These are phyloP conservation scores for Arthrobotrys conoides DNA, from an alignment of 2,329 filamentous ascomycete species.

Conservation along the genomic window DNA sequence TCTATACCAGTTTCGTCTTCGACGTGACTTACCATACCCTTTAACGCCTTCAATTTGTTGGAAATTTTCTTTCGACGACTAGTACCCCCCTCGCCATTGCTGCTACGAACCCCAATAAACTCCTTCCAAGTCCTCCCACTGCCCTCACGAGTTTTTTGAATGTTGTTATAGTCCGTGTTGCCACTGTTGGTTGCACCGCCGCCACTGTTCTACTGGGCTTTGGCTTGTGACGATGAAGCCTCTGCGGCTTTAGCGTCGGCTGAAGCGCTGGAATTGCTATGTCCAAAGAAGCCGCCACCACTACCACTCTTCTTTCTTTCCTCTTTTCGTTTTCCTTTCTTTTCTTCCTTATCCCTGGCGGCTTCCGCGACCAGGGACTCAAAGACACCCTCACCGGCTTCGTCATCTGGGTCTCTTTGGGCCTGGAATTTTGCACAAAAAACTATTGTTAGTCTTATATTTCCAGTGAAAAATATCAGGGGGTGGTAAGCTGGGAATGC, in stretches of 20 bases:
- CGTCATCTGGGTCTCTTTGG: slow-evolving; percentile 90
- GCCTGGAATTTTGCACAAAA: slow-evolving; percentile 72
- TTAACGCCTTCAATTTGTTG: slow-evolving; percentile 31
- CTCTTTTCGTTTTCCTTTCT: slow-evolving; percentile 79
- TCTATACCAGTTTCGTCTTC: slow-evolving; percentile 7
- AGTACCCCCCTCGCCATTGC: background rate
- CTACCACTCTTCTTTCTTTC: slow-evolving; percentile 69
- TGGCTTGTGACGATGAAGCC: slow-evolving; percentile 40
- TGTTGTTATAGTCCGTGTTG: background rate
- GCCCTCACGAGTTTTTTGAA: slow-evolving; percentile 20
- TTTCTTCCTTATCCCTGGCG: slow-evolving; percentile 85
- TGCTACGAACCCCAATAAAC: slow-evolving; percentile 16
- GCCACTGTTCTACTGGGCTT: slow-evolving; percentile 46
- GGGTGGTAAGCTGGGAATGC: slow-evolving; percentile 27
- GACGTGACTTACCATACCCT: slow-evolving; percentile 6
- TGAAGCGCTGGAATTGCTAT: slow-evolving; percentile 46
- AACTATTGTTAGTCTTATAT: background rate
- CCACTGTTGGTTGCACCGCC: slow-evolving; percentile 15
- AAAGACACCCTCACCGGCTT: slow-evolving; percentile 98
- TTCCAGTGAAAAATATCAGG: background rate
- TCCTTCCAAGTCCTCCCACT: slow-evolving; percentile 23
- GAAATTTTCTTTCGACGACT: slow-evolving; percentile 15
- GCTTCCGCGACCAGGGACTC: slow-evolving; percentile 98
- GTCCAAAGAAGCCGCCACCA: slow-evolving; percentile 46
- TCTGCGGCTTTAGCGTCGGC: slow-evolving; percentile 34